phyloP scores from a whole-genome alignment of 176 grass and related monocot species.

The Hsuehochloa calcarea region DNA sequence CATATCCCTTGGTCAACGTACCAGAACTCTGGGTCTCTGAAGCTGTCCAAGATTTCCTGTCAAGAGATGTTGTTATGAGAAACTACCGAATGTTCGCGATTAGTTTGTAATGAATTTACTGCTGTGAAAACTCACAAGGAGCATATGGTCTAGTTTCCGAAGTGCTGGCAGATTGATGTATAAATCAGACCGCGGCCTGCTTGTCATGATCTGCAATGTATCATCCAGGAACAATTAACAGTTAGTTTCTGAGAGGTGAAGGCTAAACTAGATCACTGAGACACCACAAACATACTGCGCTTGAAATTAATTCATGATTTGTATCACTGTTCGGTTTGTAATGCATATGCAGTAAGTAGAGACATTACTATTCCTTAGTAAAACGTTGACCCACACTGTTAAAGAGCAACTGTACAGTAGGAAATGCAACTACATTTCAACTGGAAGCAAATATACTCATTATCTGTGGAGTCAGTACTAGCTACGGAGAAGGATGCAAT shows the following conservation, averaged over 20 bases:
- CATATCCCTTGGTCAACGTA: constrained; percentile 94
- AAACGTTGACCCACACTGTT: neutral
- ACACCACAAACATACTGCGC: neutral
- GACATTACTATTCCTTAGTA: neutral
- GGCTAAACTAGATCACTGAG: neutral
- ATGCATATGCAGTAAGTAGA: neutral
- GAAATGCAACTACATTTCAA: neutral
- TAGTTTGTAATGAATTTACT: neutral
- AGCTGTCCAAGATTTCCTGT: constrained; percentile 88
- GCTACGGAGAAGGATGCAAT: neutral
- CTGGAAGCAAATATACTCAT: neutral
- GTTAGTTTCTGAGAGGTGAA: neutral
- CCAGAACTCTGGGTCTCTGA: constrained; percentile 86
- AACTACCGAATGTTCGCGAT: neutral
- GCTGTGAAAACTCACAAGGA: constrained; percentile 62
- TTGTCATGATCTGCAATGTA: constrained; percentile 80
- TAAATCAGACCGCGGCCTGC: constrained; percentile 74
- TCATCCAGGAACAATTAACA: neutral
- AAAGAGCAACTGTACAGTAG: neutral
- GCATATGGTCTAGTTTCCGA: constrained; percentile 91
- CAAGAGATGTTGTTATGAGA: neutral
- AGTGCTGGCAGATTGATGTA: constrained; percentile 89
- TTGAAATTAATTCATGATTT: neutral
- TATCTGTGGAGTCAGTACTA: neutral
- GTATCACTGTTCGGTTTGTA: neutral